Evolutionary conservation across 2,329 filamentous ascomycete genomes (phyloP), one percentile per base, ranked within the genome.

Genomic region (Teratosphaeria pseudoeucalypti): DNA sequence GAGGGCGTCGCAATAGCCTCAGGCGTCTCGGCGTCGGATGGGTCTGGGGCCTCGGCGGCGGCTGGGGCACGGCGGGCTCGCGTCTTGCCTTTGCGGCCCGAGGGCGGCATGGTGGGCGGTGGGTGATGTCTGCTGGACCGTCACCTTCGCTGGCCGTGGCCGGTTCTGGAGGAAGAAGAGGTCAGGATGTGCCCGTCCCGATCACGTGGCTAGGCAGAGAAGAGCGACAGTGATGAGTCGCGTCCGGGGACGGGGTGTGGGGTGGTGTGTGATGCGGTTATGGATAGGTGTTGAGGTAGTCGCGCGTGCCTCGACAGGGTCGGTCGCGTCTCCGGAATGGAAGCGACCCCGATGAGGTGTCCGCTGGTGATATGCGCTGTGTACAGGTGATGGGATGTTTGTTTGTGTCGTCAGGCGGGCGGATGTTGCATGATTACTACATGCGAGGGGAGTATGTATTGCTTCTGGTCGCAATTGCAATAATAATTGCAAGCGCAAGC

Each of bases 1-100:
- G 77, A 75, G 55, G 78, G 78, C 27, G 78, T 80, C 63, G 75
- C 71, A 66, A 78, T 76, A 32, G 76, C 73, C 63, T 79, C 77
- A 60, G 76, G 76, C 23, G 76, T 78, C 47, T 73, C 72, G 34
- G 65, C 66, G 64, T 79, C 77, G 32, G 73, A 74, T 23, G 67
- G 66, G 58, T 72, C 64, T n/a, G 62, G 61, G 11, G 61, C 58
- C 55, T 67, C 67, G 26, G 65, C 61, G 27, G 66, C 61, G 23
- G 68, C 66, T 56, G 67, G 65, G 34, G 66, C 68, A 59, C 65
- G 66, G 52, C 68, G 67, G 58, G 64, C 67, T n/a, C 69, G 67
- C 37, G 67, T 68, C 65, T 71, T 71, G 52, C 63, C 70, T 57
- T 70, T 72, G 58, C 69, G 67, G 52, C 67, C 66, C 37, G 70